These are phyloP conservation scores for Cyclotella kingstonii DNA, from an alignment of 108 stramenopile genomes.

Conservation along the genomic window DNA sequence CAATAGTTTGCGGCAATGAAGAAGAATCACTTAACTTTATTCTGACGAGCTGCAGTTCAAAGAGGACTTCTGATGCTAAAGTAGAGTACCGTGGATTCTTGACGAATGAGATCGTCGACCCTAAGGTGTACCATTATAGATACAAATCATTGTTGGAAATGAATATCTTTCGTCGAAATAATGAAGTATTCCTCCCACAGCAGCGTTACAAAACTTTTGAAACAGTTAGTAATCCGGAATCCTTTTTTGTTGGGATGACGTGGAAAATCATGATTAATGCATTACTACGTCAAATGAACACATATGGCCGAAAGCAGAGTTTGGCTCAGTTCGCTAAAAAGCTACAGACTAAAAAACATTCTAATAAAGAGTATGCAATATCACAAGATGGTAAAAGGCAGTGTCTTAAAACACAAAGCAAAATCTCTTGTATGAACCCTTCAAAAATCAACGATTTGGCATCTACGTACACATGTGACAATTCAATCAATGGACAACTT, in stretches of 20 bases:
- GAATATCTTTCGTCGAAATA: slow-evolving; percentile 10
- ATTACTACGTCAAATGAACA: slow-evolving; percentile 1
- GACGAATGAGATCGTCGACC: slow-evolving; percentile 36
- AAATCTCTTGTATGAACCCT: not conserved
- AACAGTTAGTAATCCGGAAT: not conserved
- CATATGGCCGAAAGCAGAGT: not conserved
- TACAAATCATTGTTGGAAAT: slow-evolving; percentile 27
- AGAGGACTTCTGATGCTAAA: not conserved
- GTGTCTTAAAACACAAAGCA: not conserved
- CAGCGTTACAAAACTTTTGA: not conserved
- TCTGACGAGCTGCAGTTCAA: slow-evolving; percentile 27
- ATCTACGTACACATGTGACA: too few relatives aligned
- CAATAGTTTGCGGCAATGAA: slow-evolving; percentile 1
- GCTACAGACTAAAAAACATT: too few relatives aligned
- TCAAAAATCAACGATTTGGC: not conserved
- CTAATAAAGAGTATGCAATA: too few relatives aligned
- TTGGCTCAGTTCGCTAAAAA: too few relatives aligned
- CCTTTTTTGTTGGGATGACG: slow-evolving; percentile 5
- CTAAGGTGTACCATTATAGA: slow-evolving; percentile 13
- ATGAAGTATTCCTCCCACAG: too few relatives aligned
- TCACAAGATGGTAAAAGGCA: too few relatives aligned
- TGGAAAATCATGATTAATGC: slow-evolving; percentile 3
- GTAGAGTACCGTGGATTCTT: slow-evolving; percentile 36
- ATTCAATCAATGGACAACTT: not conserved
- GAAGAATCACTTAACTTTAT: slow-evolving; percentile 17